These are phyloP conservation scores for Ceratonia siliqua DNA, from an alignment of 306 rosid species.

Conservation along the genomic window DNA sequence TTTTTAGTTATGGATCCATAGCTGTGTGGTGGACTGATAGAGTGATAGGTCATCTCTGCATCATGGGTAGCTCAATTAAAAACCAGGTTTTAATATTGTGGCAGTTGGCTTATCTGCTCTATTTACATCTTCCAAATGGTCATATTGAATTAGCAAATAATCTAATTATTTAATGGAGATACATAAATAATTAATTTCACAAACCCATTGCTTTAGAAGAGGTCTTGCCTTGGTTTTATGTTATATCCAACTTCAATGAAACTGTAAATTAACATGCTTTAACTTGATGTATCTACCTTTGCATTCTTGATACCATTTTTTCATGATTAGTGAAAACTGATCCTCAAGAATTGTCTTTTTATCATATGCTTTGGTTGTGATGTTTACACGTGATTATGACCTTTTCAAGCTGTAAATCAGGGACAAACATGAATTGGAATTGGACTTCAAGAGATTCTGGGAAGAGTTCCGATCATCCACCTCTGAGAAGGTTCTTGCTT, in stretches of 20 bases:
- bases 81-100: conserved; percentile 14
- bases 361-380: conserved; percentile 29
- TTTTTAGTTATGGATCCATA: not conserved
- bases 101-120: conserved; percentile 14
- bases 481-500: conserved; percentile 89
- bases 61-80: not conserved
- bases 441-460: conserved; percentile 99
- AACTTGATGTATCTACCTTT: conserved; percentile 19
- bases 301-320: conserved; percentile 6
- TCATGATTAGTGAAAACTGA: not conserved
- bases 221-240: not conserved
- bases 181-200: conserved; percentile 7
- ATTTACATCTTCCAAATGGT: conserved; percentile 13
- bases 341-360: not conserved
- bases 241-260: conserved; percentile 9
- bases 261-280: not conserved
- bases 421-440: conserved; percentile 95
- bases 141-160: conserved; percentile 13
- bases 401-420: conserved; percentile 55
- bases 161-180: conserved; percentile 11
- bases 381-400: conserved; percentile 33
- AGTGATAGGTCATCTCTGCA: not conserved
- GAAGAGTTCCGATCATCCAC: conserved; percentile 97
- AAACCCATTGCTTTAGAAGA: conserved; percentile 9
- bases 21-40: not conserved